phyloP scores from a whole-genome alignment of 2,329 filamentous ascomycete species.

The Penicillium sp. region DNA sequence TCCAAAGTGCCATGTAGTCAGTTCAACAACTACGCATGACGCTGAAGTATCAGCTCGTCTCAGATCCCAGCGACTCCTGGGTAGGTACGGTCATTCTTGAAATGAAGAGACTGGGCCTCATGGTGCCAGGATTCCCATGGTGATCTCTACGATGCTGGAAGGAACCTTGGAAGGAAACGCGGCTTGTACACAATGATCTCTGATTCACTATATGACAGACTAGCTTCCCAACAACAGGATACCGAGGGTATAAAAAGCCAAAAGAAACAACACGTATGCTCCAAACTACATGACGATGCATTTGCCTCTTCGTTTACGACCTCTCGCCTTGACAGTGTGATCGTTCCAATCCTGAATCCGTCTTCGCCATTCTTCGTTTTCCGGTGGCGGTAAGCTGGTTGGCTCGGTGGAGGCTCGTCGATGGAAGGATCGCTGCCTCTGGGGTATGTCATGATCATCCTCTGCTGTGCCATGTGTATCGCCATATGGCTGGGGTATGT shows the following conservation, averaged over 20 bases:
- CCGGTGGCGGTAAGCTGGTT: slow-evolving; percentile 29
- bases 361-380: slow-evolving; percentile 39
- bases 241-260: not conserved
- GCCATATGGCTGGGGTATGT: slow-evolving; percentile 23
- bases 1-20: no score
- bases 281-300: slow-evolving; percentile 42
- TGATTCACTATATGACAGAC: not conserved
- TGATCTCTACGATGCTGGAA: no score
- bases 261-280: not conserved
- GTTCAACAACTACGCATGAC: no score
- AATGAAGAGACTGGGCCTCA: no score
- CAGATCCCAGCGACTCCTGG: no score
- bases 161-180: not conserved
- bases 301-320: slow-evolving; percentile 35
- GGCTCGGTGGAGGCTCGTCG: slow-evolving; percentile 38
- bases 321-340: slow-evolving; percentile 39
- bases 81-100: no score
- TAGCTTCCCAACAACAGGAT: not conserved
- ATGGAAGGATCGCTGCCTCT: slow-evolving; percentile 23
- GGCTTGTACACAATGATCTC: not conserved
- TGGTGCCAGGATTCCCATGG: no score
- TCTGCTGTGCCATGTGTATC: slow-evolving; percentile 22
- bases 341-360: slow-evolving; percentile 45
- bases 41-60: no score
- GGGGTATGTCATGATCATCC: slow-evolving; percentile 21